A percentile compares a stretch with the other conserved stretches of the same genome.
phyloP scores from a whole-genome alignment of 2,329 filamentous ascomycete genomes.

The Raffaelea ambrosiae region DNA sequence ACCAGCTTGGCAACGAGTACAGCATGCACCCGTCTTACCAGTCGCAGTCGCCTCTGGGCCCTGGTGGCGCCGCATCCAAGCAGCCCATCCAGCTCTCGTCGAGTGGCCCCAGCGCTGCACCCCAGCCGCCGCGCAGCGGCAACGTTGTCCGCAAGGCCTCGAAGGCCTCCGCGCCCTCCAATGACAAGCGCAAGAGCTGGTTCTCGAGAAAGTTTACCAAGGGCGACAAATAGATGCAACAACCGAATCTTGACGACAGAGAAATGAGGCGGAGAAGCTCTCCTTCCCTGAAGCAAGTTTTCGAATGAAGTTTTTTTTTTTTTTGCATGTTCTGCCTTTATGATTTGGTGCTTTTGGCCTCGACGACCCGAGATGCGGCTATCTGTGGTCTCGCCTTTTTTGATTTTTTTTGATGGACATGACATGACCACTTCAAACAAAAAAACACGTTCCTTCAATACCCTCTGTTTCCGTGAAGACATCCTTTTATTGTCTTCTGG shows the following conservation, averaged over 20 bases:
- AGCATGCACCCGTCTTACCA: not conserved
- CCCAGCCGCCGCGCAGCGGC: slow-evolving; percentile 21
- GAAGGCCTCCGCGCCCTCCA: slow-evolving; percentile 15
- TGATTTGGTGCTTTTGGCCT: too few species aligned
- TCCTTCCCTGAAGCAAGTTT: too few species aligned
- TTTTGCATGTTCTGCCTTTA: not conserved
- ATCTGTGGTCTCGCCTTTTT: too few species aligned
- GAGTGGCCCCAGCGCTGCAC: slow-evolving; percentile 10
- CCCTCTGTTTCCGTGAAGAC: too few species aligned
- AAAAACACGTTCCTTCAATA: too few species aligned
- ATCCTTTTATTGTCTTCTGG: too few species aligned
- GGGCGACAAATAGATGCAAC: slow-evolving; percentile 16
- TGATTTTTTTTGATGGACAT: too few species aligned
- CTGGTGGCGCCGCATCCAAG: not conserved
- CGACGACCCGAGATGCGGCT: too few species aligned
- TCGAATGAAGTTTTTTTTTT: slow-evolving; percentile 2
- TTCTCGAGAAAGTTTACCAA: slow-evolving; percentile 76
- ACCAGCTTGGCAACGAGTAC: not conserved
- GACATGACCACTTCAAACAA: too few species aligned
- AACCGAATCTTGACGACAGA: not conserved
- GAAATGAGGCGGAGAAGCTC: not conserved
- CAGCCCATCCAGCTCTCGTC: slow-evolving; percentile 23
- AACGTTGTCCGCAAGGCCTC: slow-evolving; percentile 18
- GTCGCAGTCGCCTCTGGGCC: not conserved
- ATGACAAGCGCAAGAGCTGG: slow-evolving; percentile 84